Evolutionary conservation across 352 stramenopile genomes (phyloP), one percentile per base, ranked within the genome.

Genomic region (Phytopythium helicoides): DNA sequence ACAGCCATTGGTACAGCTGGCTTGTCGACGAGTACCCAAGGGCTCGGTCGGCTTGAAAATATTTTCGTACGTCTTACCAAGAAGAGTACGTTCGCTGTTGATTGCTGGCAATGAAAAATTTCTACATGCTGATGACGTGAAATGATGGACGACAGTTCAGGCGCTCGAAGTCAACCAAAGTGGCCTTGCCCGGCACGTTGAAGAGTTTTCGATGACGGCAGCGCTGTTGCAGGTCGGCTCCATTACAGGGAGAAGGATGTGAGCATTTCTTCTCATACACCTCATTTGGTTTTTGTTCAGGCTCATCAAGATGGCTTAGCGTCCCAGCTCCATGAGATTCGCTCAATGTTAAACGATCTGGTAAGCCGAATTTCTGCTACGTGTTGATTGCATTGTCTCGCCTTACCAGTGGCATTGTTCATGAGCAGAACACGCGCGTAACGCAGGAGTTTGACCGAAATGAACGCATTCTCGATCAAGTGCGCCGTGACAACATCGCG

Each of bases 41-140:
- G 74, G 9, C 67, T 88, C 2, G 75, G 77, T 1, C 71, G 79
- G 1, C 49, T 93, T n/a, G 82, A 93, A 54, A 93, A 79, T 52
- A 89, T 93, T 54, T 93, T 91, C 31, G 73, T 93, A 21, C 79
- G 80, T 45, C 88, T 93, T 45, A 89, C 80, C 8, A 93, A 90
- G 58, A 93, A 93, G 44, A 88, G 82, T 93, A 31, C 31, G 54
- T 45, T 12, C n/a, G 5, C 19, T 6, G 46, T 9, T 39, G 11
- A 5, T 5, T 9, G 28, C 5, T 9, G 9, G 28, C 28, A 33
- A 33, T 5, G 28, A 5, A 33, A 33, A 9, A 33, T 10, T 33
- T 33, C n/a, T n/a, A n/a, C n/a, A n/a, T n/a, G n/a, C n/a, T n/a
- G n/a, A n/a, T n/a, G n/a, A n/a, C n/a, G n/a, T n/a, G n/a, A n/a